phyloP scores from a whole-genome alignment of 306 rosid genomes.

The Sicyos baderoa region DNA sequence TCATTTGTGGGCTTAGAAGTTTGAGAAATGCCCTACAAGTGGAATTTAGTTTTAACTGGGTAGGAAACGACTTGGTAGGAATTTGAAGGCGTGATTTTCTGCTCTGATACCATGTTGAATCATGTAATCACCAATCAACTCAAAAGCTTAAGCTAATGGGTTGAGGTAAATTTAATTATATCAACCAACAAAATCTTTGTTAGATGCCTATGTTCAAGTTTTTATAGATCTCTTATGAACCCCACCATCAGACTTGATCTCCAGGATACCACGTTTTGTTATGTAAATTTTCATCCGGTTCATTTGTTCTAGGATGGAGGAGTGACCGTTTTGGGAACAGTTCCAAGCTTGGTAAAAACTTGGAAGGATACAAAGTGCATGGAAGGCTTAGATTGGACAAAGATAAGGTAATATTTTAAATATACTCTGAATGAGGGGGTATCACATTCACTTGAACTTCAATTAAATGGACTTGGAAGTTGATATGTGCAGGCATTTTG shows the following conservation, averaged over 20 bases:
- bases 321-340: slow-evolving; percentile 77
- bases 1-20: too few species aligned
- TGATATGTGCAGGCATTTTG: slow-evolving; percentile 43
- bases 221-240: not conserved
- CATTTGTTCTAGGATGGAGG: slow-evolving; percentile 65
- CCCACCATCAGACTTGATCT: not conserved
- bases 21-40: too few species aligned
- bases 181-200: slow-evolving; percentile 25
- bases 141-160: too few species aligned
- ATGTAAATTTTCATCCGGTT: not conserved
- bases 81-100: too few species aligned
- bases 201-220: not conserved
- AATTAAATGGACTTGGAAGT: not conserved
- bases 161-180: too few species aligned
- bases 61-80: too few species aligned
- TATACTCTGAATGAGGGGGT: slow-evolving; percentile 1
- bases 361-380: slow-evolving; percentile 76
- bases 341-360: slow-evolving; percentile 83
- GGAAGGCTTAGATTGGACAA: slow-evolving; percentile 84
- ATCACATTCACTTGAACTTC: not conserved
- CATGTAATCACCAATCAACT: too few species aligned
- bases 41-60: too few species aligned
- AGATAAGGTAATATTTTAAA: slow-evolving; percentile 48
- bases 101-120: too few species aligned
- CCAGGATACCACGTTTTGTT: not conserved